Evolutionary conservation across 768 basidiomycete genomes (phyloP).

Genomic region (Panellus pusillus): DNA sequence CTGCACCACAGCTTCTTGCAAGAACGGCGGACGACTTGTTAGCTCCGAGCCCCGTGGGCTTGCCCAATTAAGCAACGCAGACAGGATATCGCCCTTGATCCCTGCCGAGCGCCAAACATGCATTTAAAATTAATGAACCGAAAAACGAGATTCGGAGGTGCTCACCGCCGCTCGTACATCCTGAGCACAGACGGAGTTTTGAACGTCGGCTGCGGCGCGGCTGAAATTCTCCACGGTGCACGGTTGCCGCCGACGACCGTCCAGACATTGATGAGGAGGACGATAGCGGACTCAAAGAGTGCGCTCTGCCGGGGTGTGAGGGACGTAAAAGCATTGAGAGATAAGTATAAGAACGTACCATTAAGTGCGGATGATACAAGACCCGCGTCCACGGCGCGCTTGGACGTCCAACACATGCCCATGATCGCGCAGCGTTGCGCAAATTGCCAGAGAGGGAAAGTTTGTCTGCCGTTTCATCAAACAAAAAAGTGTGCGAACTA

Average conservation of each 20-base stretch:
- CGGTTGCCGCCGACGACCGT: conserved; percentile 21
- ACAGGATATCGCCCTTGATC: no score
- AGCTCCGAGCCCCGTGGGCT: no score
- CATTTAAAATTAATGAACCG: no score
- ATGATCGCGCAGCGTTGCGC: conserved; percentile 14
- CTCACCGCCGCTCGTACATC: conserved; percentile 5
- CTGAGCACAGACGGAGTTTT: not conserved
- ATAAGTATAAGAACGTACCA: not conserved
- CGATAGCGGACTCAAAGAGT: conserved; percentile 48
- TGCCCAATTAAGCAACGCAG: no score
- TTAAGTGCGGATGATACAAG: not conserved
- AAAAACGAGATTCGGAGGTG: no score
- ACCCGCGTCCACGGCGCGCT: no score
- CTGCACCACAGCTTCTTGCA: no score
- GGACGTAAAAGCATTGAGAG: no score
- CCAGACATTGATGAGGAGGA: conserved; percentile 59
- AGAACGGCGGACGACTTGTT: no score
- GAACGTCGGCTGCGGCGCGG: not conserved
- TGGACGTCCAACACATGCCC: conserved; percentile 8
- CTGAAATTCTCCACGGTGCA: not conserved
- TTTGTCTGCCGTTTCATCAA: no score
- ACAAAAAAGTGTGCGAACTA: no score
- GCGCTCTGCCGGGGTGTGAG: conserved; percentile 15
- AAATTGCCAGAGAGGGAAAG: conserved; percentile 14
- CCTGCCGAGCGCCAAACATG: no score